Evolutionary conservation across 371 early-diverging fungal species (phyloP).

Genomic region (Capniomyces stellatus): DNA sequence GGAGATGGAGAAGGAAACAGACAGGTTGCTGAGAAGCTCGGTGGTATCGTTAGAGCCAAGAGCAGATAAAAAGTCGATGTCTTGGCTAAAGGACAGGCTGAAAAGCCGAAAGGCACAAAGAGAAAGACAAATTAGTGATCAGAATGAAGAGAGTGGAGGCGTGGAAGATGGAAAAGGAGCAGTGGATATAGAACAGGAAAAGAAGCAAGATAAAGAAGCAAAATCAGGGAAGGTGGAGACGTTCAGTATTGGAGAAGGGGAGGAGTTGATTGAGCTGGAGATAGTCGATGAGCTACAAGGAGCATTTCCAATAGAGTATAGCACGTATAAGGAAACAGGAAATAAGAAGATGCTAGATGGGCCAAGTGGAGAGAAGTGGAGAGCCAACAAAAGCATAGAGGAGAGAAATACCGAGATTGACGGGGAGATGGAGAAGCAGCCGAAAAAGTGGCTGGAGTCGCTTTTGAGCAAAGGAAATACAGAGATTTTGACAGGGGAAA

Average conservation of each 20-base stretch:
- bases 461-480: background rate
- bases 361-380: too few relatives aligned
- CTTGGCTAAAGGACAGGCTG: background rate
- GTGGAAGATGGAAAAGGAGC: background rate
- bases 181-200: background rate
- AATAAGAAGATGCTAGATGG: too few relatives aligned
- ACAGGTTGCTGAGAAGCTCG: constrained; percentile 9
- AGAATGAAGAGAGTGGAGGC: background rate
- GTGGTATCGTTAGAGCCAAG: background rate
- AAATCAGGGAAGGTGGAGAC: background rate
- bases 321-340: too few relatives aligned
- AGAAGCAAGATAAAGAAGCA: too few relatives aligned
- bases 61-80: constrained; percentile 1
- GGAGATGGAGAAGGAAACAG: constrained; percentile 19
- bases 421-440: too few relatives aligned
- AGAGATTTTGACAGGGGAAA: too few relatives aligned
- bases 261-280: background rate
- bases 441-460: too few relatives aligned
- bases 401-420: too few relatives aligned
- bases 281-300: background rate
- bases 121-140: background rate
- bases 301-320: too few relatives aligned
- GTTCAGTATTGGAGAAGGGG: background rate
- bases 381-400: too few relatives aligned
- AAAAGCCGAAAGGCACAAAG: background rate